Conservation (phyloP, 148 eudicot species). For the Cornus controversa region DNA sequence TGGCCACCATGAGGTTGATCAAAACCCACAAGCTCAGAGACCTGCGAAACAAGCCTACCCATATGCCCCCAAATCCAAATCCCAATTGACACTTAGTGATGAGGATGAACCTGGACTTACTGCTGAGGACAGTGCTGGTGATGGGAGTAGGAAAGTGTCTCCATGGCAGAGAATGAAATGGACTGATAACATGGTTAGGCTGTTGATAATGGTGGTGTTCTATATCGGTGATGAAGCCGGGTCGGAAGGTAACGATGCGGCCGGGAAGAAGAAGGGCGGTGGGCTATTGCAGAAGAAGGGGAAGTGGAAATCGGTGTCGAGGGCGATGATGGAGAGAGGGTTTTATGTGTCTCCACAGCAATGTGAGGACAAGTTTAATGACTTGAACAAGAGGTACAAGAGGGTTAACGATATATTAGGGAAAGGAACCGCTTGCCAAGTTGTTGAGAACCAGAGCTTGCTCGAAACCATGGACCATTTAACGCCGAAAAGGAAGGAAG, state of each 20-base stretch:
- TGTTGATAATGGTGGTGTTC: constrained; percentile 81
- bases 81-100: constrained; percentile 55
- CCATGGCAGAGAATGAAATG: constrained; percentile 99
- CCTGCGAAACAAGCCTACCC: constrained; percentile 40
- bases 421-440: constrained; percentile 74
- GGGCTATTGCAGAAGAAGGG: constrained; percentile 86
- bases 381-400: constrained; percentile 87
- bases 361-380: constrained; percentile 95
- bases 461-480: constrained; percentile 76
- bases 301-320: constrained; percentile 93
- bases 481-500: constrained; percentile 68
- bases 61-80: constrained; percentile 28
- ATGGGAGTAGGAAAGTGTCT: constrained; percentile 56
- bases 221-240: constrained; percentile 80
- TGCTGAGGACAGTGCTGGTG: constrained; percentile 46
- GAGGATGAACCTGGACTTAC: constrained; percentile 60
- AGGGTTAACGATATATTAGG: constrained; percentile 94
- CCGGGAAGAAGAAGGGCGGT: constrained; percentile 46
- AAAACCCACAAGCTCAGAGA: constrained; percentile 41
- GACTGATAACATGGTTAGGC: constrained; percentile 85
- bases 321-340: constrained; percentile 92
- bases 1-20: constrained; percentile 24
- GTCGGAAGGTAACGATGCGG: constrained; percentile 29
- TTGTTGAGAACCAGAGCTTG: constrained; percentile 80
- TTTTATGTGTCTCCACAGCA: constrained; percentile 93